Conservation (phyloP, 2,329 filamentous ascomycete genomes). For the Fusarium proliferatum region DNA sequence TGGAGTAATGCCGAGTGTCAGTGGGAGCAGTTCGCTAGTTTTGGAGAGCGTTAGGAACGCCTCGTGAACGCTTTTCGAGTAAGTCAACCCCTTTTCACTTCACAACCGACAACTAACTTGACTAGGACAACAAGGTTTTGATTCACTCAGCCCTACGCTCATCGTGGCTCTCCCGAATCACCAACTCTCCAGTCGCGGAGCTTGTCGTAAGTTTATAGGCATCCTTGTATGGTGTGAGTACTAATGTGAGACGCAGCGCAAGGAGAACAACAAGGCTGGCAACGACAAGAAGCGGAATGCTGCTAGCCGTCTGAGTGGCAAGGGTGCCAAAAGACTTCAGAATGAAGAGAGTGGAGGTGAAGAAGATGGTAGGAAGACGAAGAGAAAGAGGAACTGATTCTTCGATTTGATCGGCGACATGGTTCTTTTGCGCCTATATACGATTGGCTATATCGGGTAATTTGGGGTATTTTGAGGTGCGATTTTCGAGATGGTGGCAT, state of each 20-base stretch:
- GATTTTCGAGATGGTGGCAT: not conserved
- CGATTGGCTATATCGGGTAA: not conserved
- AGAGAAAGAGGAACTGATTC: conserved; percentile 2
- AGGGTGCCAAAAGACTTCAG: conserved; percentile 22
- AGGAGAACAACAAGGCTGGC: conserved; percentile 38
- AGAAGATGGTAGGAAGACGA: not conserved
- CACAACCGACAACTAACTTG: not conserved
- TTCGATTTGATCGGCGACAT: not conserved
- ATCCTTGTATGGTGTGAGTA: accelerated
- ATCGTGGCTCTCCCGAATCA: conserved; percentile 36
- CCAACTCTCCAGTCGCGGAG: conserved; percentile 37
- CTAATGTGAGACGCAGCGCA: conserved; percentile 28
- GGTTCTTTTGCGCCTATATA: not conserved
- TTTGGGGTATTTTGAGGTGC: not conserved
- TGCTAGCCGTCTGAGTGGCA: conserved; percentile 10
- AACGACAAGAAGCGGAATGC: conserved; percentile 39
- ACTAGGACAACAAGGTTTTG: conserved; percentile 36
- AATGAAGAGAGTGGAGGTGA: conserved; percentile 24
- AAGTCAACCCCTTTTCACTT: not conserved
- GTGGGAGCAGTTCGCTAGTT: conserved; percentile 40
- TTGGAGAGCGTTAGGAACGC: conserved; percentile 41
- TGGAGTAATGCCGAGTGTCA: conserved; percentile 41
- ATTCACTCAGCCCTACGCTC: conserved; percentile 41
- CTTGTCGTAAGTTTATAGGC: conserved; percentile 15
- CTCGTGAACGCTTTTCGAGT: conserved; percentile 40